Conservation (phyloP, 768 basidiomycete genomes). For the Collybiopsis confluens region DNA sequence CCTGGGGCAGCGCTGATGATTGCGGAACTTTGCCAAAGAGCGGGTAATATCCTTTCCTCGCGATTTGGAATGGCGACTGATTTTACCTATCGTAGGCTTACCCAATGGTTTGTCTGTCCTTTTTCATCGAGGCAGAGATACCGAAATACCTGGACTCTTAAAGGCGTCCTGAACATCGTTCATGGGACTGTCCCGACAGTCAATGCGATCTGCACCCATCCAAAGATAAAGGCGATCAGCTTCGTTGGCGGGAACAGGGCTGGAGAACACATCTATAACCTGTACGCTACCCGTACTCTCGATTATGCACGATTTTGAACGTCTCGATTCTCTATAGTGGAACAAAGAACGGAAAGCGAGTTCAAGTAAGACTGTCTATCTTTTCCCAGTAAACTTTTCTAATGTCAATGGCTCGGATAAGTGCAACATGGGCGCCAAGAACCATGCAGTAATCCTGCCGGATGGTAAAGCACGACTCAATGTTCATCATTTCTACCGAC, state of each 20-base stretch:
- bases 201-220: constrained; percentile 90
- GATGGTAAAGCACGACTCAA: constrained; percentile 59
- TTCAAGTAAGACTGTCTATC: constrained; percentile 44
- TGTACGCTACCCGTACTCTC: constrained; percentile 34
- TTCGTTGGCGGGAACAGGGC: constrained; percentile 95
- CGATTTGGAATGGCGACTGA: not conserved
- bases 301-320: not conserved
- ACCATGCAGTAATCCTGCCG: constrained; percentile 90
- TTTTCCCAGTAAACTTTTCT: not conserved
- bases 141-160: no score
- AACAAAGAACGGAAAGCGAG: constrained; percentile 82
- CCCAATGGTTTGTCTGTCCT: not conserved
- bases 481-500: not conserved
- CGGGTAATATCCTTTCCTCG: constrained; percentile 41
- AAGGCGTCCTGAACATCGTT: constrained; percentile 61
- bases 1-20: constrained; percentile 98
- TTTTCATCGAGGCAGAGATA: no score
- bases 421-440: constrained; percentile 89
- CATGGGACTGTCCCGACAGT: constrained; percentile 90
- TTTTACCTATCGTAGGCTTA: not conserved
- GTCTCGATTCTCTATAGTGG: constrained; percentile 44
- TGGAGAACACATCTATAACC: constrained; percentile 89
- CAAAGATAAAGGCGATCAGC: constrained; percentile 88
- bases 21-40: constrained; percentile 87
- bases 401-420: constrained; percentile 12